A percentile compares a stretch with the other conserved stretches of the same genome.
These are phyloP conservation scores for Zasmidium citrigriseum DNA, from an alignment of 2,329 filamentous ascomycete genomes.

Conservation along the genomic window DNA sequence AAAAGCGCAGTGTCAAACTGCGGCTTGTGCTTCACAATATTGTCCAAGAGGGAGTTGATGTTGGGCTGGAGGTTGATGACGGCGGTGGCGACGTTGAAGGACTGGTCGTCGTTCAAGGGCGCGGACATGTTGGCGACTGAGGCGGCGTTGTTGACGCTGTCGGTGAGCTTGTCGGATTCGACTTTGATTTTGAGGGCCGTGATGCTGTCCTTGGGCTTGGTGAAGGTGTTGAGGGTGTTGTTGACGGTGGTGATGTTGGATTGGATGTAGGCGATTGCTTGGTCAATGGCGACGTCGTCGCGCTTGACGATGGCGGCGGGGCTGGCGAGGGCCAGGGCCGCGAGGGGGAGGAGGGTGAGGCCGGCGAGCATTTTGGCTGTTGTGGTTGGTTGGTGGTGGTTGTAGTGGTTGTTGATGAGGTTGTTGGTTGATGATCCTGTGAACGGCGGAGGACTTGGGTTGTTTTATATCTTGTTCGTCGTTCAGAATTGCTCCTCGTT, in stretches of 20 bases:
- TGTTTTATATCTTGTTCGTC: background rate
- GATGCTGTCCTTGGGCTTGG: conserved; percentile 10
- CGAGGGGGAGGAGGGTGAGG: conserved; percentile 2
- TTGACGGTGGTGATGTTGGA: conserved; percentile 13
- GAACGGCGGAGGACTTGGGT: too few species aligned
- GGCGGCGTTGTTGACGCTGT: conserved; percentile 9
- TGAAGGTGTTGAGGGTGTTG: conserved; percentile 11
- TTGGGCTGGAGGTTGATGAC: conserved; percentile 9
- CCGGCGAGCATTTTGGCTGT: conserved; percentile 4
- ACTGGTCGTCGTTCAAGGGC: conserved; percentile 6
- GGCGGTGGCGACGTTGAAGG: conserved; percentile 4
- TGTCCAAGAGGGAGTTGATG: conserved; percentile 9
- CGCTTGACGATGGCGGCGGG: conserved; percentile 9
- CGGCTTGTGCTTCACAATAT: conserved; percentile 6
- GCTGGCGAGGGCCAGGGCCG: conserved; percentile 5
- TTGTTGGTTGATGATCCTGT: background rate
- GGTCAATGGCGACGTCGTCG: conserved; percentile 6
- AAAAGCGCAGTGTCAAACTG: conserved; percentile 9
- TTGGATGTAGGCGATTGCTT: conserved; percentile 11
- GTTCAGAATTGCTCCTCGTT: too few species aligned
- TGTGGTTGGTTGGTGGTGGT: background rate
- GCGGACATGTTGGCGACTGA: conserved; percentile 5
- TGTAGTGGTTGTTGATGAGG: background rate
- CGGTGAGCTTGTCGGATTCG: conserved; percentile 6
- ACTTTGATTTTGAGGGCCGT: conserved; percentile 8